Conservation (phyloP, 2,329 filamentous ascomycete species). For the Graphilbum fragrans region DNA sequence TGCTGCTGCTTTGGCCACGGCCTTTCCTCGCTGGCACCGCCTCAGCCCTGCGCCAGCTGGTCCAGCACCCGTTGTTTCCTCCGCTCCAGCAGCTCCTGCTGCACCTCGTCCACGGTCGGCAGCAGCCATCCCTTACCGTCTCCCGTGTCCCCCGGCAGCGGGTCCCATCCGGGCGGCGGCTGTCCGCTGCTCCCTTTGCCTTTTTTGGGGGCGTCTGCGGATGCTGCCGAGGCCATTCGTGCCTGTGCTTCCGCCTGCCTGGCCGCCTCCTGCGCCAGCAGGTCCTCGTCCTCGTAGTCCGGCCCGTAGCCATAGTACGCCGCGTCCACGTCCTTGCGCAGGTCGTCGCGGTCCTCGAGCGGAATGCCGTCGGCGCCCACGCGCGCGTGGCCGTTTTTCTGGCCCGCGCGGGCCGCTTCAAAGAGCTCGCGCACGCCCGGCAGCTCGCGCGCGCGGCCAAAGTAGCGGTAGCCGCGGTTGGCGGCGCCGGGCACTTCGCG, state of each 20-base stretch:
- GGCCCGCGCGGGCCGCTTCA: slow-evolving; percentile 54
- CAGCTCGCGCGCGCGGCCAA: slow-evolving; percentile 72
- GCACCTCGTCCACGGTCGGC: slow-evolving; percentile 83
- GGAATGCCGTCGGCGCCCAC: slow-evolving; percentile 36
- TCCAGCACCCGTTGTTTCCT: slow-evolving; percentile 74
- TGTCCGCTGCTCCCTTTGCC: slow-evolving; percentile 33
- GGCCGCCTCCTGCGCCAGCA: slow-evolving; percentile 68
- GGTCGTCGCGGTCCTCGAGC: slow-evolving; percentile 54
- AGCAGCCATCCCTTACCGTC: slow-evolving; percentile 75
- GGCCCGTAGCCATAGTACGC: slow-evolving; percentile 92
- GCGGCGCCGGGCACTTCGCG: slow-evolving; percentile 62
- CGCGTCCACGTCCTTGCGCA: slow-evolving; percentile 72
- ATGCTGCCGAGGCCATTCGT: slow-evolving; percentile 45
- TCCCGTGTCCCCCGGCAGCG: slow-evolving; percentile 74
- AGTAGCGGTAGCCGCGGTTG: slow-evolving; percentile 64
- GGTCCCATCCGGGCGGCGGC: slow-evolving; percentile 62
- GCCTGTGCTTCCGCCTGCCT: slow-evolving; percentile 77
- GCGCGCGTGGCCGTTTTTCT: background rate
- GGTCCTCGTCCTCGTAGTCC: slow-evolving; percentile 75
- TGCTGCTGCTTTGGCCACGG: background rate
- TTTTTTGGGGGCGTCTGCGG: background rate
- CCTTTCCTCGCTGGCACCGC: background rate
- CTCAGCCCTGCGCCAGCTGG: slow-evolving; percentile 30
- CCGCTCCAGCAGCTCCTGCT: slow-evolving; percentile 81
- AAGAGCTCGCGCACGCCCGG: slow-evolving; percentile 96